Evolutionary conservation across 1,284 basidiomycete genomes (phyloP).

Genomic region (Vanrija pseudolonga): DNA sequence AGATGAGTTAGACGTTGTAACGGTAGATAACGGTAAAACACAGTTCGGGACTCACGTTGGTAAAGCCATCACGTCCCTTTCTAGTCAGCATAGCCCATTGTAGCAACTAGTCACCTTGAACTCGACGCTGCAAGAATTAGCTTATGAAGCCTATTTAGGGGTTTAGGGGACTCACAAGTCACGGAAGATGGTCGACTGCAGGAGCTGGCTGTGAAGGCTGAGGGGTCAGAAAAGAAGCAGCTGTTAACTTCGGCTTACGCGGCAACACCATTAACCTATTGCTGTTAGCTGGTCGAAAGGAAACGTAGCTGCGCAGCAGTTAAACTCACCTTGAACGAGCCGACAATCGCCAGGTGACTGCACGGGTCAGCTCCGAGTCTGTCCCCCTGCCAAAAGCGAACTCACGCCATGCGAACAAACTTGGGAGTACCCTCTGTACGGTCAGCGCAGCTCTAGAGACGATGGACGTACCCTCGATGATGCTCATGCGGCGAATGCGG

Average conservation of each 20-base stretch:
- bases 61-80: conserved; percentile 46
- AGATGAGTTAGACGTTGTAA: conserved; percentile 2
- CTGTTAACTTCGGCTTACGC: conserved; percentile 51
- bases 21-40: too few species aligned
- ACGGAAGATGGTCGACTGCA: conserved; percentile 70
- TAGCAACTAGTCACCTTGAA: conserved; percentile 22
- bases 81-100: background rate
- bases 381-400: too few species aligned
- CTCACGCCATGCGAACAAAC: conserved; percentile 78
- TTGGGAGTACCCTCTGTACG: conserved; percentile 70
- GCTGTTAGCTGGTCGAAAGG: background rate
- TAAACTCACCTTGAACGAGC: conserved; percentile 54
- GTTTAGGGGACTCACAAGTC: conserved; percentile 61
- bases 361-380: background rate
- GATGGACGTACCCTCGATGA: conserved; percentile 69
- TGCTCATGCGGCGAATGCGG: conserved; percentile 72
- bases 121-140: conserved; percentile 23
- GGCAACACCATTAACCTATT: conserved; percentile 82
- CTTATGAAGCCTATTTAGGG: too few species aligned
- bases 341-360: conserved; percentile 57
- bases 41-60: conserved; percentile 40
- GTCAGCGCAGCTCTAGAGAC: conserved; percentile 1
- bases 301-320: background rate
- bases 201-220: conserved; percentile 54
- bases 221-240: background rate